Evolutionary conservation across 768 basidiomycete genomes (phyloP), one percentile per base, ranked within the genome.

Genomic region (Tremella fuciformis): DNA sequence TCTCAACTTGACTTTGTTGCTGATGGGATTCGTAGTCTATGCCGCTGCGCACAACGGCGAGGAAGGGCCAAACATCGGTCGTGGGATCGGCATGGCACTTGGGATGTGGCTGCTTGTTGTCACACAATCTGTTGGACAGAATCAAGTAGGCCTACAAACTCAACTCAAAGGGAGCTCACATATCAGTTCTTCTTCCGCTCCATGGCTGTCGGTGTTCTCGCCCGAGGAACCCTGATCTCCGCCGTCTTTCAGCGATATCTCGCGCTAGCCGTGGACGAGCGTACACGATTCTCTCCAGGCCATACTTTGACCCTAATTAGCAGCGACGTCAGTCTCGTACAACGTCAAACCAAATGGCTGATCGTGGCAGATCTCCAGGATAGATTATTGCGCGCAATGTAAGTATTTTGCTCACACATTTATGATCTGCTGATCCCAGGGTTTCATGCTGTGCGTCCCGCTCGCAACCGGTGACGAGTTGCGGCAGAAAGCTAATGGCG

Each of bases 371-470:
- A 66, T 70, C 44, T 73, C 74, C 15, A 49, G 73, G 15, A 70
- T 76, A 26, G 78, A 79, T 59, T 79, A 75, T 53, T 77, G 83
- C 65, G 83, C 85, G 1, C 86, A 87, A 75, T 88, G 85, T 70
- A 44, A 64, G 67, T 61, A n/a, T 16, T 41, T n/a, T 4, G 29
- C 11, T 11, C 29, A n/a, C n/a, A n/a, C n/a, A n/a, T n/a, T 34
- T 34, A 34, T 34, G 6, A 34, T 34, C 29, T 13, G 19, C 37
- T 51, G 26, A 55, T 21, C 1, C 8, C 46, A 64, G 69, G 72
- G 85, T 86, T 86, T 48, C 76, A 78, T 53, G 75, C 77, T 16
- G 70, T 71, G 42, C 21, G 69, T 48, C 79, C 13, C n/a, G n/a
- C n/a, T n/a, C n/a, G n/a, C n/a, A n/a, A n/a, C 15, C 9, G 26